Evolutionary conservation across 2,329 filamentous ascomycete species (phyloP).

Genomic region (Cucurbitaria berberidis): DNA sequence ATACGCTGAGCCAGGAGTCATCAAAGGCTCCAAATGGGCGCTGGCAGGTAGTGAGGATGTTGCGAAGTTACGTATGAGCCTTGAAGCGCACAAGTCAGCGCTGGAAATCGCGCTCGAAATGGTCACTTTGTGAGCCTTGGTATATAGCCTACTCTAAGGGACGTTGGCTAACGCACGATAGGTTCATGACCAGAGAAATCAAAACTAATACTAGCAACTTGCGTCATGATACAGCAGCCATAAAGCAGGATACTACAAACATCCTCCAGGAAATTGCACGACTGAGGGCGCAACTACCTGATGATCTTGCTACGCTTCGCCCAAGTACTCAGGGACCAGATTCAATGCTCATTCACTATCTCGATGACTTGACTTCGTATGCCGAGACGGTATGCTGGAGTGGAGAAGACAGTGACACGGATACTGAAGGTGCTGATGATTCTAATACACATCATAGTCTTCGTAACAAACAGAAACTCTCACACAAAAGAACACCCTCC

Average conservation of each 20-base stretch:
- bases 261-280: slow-evolving; percentile 16
- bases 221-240: slow-evolving; percentile 6
- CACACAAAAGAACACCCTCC: neutral
- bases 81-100: slow-evolving; percentile 2
- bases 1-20: neutral
- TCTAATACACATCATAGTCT: neutral
- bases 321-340: neutral
- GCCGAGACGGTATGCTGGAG: slow-evolving; percentile 11
- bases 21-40: neutral
- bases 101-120: slow-evolving; percentile 2
- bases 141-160: neutral
- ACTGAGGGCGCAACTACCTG: slow-evolving; percentile 5
- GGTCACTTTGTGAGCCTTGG: neutral
- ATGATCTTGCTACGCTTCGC: neutral
- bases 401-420: slow-evolving; percentile 3
- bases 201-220: neutral
- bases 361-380: slow-evolving; percentile 14
- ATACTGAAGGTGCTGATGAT: neutral
- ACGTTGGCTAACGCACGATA: neutral
- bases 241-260: slow-evolving; percentile 16
- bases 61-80: neutral
- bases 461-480: neutral
- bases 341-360: slow-evolving; percentile 10
- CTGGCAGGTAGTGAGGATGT: slow-evolving; percentile 2
- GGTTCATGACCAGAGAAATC: neutral